Base-by-base conservation (phyloP, 345 rosid species). In the Murraya paniculata region DNA sequence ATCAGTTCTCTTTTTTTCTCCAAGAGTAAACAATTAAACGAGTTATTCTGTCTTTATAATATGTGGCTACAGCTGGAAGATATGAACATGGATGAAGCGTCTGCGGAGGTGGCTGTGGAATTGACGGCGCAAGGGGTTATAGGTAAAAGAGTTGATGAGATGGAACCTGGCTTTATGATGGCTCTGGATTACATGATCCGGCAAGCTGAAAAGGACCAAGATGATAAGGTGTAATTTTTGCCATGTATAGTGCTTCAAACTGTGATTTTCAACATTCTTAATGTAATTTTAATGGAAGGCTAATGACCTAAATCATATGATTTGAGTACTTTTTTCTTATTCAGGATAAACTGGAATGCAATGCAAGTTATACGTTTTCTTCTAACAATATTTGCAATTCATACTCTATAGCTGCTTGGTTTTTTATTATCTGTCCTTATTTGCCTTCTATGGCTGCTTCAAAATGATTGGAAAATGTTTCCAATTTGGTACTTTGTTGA, bases 121-220 rank as follows among this genome's bases (percentile, higher is more conserved):
- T 87, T 93, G 87, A 91, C 93, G 48, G 99, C 97, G 31, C 99
- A 92, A 78, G 97, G 97, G 83, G 97, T 92, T 59, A 91, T 92
- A 60, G 97, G 99, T 66, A 93, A 96, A 82, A 86, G 98, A 74
- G 97, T 95, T 30, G 98, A 96, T 79, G 89, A 90, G 89, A 96
- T 96, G 97, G 98, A 96, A 78, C 79, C 94, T 2, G 92, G 97
- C n/a, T 93, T 93, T 83, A 93, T 93, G 93, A 92, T 92, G 98
- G 97, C 98, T 53, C 85, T 95, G 24, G 98, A 95, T 89, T 90
- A 89, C 88, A 95, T 93, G 98, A 95, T 95, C 83, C 92, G 91
- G 81, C 82, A 83, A 27, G 97, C 99, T 4, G 94, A 88, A 39
- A 91, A 77, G 73, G 98, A 92, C 83, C 92, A 88, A 79, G 99